A percentile compares a stretch with the other conserved stretches of the same genome.
Conservation (phyloP, 768 basidiomycete genomes). For the Lentinula sp. region DNA sequence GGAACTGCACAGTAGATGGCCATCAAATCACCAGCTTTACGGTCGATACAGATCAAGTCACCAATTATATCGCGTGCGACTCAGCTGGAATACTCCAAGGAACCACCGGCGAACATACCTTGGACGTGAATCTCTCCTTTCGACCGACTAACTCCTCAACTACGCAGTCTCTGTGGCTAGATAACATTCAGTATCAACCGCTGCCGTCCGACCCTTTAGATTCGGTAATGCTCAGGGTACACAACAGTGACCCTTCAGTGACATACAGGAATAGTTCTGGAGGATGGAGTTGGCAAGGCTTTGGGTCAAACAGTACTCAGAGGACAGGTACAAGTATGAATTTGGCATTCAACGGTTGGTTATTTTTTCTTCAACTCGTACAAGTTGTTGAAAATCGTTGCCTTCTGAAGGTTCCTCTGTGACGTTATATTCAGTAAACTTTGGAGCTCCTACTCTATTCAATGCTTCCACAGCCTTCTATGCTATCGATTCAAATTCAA, state of each 20-base stretch:
- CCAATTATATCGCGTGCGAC: slow-evolving; percentile 4
- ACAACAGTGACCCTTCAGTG: slow-evolving; percentile 5
- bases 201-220: background rate
- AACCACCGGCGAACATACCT: background rate
- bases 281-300: background rate
- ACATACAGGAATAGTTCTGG: background rate
- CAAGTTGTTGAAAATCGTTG: background rate
- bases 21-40: background rate
- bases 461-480: background rate
- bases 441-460: background rate
- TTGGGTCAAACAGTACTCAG: background rate
- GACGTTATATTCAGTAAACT: slow-evolving; percentile 1
- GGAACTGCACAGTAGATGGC: slow-evolving; percentile 1
- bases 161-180: background rate
- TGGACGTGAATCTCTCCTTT: background rate
- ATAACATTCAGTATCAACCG: slow-evolving; percentile 1
- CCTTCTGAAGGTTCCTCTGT: background rate
- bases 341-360: background rate
- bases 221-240: background rate
- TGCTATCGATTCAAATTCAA: background rate
- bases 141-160: background rate
- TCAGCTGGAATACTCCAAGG: background rate
- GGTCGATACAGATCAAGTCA: background rate
- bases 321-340: background rate
- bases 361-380: background rate